Evolutionary conservation across 768 basidiomycete species (phyloP).

Genomic region (Macrolepiota albuminosa): DNA sequence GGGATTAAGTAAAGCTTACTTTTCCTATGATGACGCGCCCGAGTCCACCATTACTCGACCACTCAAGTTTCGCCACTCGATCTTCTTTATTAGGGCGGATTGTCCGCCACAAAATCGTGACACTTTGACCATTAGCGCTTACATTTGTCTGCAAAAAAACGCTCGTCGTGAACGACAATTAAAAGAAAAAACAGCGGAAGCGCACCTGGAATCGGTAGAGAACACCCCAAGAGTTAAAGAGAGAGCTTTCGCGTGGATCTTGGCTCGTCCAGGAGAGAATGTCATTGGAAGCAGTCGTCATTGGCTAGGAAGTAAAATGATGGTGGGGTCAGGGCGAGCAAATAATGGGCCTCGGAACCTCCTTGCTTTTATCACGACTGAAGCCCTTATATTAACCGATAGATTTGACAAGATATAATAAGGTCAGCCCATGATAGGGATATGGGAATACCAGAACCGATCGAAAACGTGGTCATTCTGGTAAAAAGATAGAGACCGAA

Average conservation of each 20-base stretch:
- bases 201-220: conserved; percentile 77
- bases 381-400: conserved; percentile 56
- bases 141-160: conserved; percentile 54
- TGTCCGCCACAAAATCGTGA: conserved; percentile 77
- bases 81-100: conserved; percentile 84
- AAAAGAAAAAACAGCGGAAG: conserved; percentile 12
- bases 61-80: conserved; percentile 84
- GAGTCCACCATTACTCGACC: conserved; percentile 77
- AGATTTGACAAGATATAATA: conserved; percentile 42
- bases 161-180: conserved; percentile 20
- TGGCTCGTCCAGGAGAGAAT: conserved; percentile 85
- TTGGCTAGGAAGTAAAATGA: conserved; percentile 26
- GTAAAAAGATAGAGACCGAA: conserved; percentile 69
- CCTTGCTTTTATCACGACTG: conserved; percentile 25
- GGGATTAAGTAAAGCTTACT: conserved; percentile 33
- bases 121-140: conserved; percentile 56
- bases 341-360: conserved; percentile 18
- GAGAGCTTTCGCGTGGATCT: conserved; percentile 76
- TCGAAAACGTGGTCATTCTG: conserved; percentile 71
- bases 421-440: conserved; percentile 11
- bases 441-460: conserved; percentile 55
- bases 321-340: conserved; percentile 21
- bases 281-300: conserved; percentile 56
- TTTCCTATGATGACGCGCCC: conserved; percentile 85
- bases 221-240: conserved; percentile 80